Conservation (phyloP, 2,329 filamentous ascomycete genomes). For the Nigrospora sphaerica region DNA sequence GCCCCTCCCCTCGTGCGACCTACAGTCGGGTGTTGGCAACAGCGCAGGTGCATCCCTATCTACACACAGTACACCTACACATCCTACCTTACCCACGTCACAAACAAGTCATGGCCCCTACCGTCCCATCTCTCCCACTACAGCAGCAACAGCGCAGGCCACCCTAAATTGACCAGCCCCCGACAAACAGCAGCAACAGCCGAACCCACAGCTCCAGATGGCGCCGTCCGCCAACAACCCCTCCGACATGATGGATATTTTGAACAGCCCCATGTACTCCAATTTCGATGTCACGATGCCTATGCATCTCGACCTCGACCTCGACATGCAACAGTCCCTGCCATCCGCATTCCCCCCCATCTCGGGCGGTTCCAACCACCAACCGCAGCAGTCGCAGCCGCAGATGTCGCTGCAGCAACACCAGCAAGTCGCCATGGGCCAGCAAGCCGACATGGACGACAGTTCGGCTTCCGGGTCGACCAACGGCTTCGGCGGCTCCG, state of each 20-base stretch:
- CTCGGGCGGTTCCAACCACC: slow-evolving; percentile 5
- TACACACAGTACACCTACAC: no score
- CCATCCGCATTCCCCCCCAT: slow-evolving; percentile 18
- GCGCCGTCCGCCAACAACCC: slow-evolving; percentile 13
- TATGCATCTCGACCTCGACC: slow-evolving; percentile 32
- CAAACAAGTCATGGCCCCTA: no score
- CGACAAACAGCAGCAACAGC: background rate
- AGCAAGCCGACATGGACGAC: slow-evolving; percentile 5
- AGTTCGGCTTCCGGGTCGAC: slow-evolving; percentile 26
- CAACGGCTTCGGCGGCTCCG: slow-evolving; percentile 20
- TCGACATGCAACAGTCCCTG: slow-evolving; percentile 17
- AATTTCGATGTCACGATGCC: slow-evolving; percentile 26
- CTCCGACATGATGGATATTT: slow-evolving; percentile 33
- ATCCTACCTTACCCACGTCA: no score
- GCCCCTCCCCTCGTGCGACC: no score
- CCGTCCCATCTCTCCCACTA: no score
- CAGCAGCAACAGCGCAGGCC: no score
- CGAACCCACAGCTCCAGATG: slow-evolving; percentile 9
- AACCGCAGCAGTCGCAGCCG: background rate
- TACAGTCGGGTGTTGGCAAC: no score
- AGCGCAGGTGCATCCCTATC: no score
- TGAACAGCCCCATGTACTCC: slow-evolving; percentile 33
- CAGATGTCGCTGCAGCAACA: background rate
- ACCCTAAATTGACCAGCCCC: no score
- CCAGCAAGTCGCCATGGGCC: background rate